Evolutionary conservation across 2,329 filamentous ascomycete species (phyloP), one percentile per base, ranked within the genome.

Genomic region (Phialophora macrospora): DNA sequence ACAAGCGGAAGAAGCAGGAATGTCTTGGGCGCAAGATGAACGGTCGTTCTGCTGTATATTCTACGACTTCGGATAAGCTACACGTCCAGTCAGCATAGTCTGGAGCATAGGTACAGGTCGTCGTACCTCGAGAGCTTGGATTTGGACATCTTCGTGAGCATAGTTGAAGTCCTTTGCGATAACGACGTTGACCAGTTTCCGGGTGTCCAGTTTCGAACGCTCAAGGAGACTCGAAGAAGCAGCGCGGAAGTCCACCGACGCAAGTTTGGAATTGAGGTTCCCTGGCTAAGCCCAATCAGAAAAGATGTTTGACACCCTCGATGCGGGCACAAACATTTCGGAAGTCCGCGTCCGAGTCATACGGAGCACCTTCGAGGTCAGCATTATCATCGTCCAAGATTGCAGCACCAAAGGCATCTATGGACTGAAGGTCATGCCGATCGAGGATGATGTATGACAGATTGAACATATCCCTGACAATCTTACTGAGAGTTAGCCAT

Each of bases 1-100:
- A 93, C 80, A n/a, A 96, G 80, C 1, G 91, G 89, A 32, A 97
- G 80, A 69, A 97, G 88, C 28, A 97, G 80, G 74, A 97, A 96
- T 30, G 87, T 85, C 74, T 88, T 89, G 0, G 93, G 92, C 0
- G 90, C 89, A 44, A 84, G 82, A 72, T 96, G 88, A 52, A 92
- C 86, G 22, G 88, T 87, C 1, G 87, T 91, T 68, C 88, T 87
- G 2, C 90, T 93, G 73, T 90, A 90, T 73, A 96, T 88, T 67
- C 91, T 88, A 65, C 87, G 88, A 0, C 89, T 91, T 60, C 91
- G 89, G 63, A 98, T 87, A 9, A 98, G 86, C 84, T 96, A 57
- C 82, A 28, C 87, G 78, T 2, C 80, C 55, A 48, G 64, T 74
- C 17, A 75, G 69, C 62, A 24, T 7, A 48, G 22, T 22, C 55